Evolutionary conservation across 805 yeast species (phyloP).

Genomic region (Saccharomycopsis malanga): DNA sequence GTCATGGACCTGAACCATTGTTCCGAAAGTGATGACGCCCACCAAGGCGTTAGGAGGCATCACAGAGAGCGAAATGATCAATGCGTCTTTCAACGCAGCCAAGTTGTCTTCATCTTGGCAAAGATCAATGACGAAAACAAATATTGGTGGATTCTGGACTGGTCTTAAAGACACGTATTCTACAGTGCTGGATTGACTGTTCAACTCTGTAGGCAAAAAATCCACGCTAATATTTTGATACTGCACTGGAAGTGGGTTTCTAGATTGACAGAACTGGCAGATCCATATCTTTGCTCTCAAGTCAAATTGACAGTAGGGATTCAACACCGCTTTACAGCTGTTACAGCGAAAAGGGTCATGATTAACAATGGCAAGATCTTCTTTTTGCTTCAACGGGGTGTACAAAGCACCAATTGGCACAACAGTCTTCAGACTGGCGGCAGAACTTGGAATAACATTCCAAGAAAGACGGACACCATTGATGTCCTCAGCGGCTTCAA

Average conservation of each 20-base stretch:
- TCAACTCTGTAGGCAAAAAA: constrained; percentile 74
- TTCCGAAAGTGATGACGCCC: constrained; percentile 84
- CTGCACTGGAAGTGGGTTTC: constrained; percentile 78
- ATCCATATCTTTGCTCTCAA: constrained; percentile 71
- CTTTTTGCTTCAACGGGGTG: constrained; percentile 83
- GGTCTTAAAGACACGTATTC: constrained; percentile 83
- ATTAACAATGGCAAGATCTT: constrained; percentile 67
- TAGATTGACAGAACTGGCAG: constrained; percentile 73
- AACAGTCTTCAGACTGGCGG: constrained; percentile 83
- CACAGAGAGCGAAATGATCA: constrained; percentile 62
- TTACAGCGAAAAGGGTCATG: constrained; percentile 85
- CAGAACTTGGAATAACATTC: constrained; percentile 83
- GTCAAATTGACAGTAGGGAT: constrained; percentile 81
- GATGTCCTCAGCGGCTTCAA: constrained; percentile 58
- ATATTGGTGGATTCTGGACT: constrained; percentile 77
- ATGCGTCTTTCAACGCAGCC: constrained; percentile 73
- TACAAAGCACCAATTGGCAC: constrained; percentile 92
- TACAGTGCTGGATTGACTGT: constrained; percentile 61
- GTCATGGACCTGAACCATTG: constrained; percentile 87
- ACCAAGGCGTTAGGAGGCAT: constrained; percentile 87
- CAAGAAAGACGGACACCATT: constrained; percentile 74
- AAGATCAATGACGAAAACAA: constrained; percentile 77
- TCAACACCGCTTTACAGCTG: constrained; percentile 74
- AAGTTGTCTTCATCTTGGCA: constrained; percentile 88
- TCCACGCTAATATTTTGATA: constrained; percentile 71